Percentiles rank a stretch among this genome's conserved stretches.
These are phyloP conservation scores for Aspergillus uvarum DNA, from an alignment of 2,329 filamentous ascomycete genomes.

Conservation along the genomic window DNA sequence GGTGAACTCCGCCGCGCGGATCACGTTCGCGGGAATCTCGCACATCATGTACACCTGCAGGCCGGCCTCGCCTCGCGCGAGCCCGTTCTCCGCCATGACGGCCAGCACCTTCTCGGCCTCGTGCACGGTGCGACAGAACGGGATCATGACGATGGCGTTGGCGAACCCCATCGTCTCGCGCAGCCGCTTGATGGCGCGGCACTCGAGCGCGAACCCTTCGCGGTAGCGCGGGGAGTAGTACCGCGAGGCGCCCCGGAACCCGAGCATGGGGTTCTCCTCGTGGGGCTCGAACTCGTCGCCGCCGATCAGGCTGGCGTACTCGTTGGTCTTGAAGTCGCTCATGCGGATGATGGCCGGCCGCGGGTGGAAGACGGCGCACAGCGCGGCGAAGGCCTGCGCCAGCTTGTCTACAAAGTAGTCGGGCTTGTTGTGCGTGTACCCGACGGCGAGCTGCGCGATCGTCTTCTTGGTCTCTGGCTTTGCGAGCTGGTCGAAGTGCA, in stretches of 20 bases:
- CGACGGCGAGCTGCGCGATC: slow-evolving; percentile 31
- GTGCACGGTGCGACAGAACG: slow-evolving; percentile 39
- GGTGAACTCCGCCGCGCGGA: slow-evolving; percentile 37
- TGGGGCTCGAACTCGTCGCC: slow-evolving; percentile 41
- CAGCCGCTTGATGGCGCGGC: slow-evolving; percentile 39
- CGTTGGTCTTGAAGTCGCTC: slow-evolving; percentile 47
- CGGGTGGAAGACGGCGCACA: slow-evolving; percentile 42
- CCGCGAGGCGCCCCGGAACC: slow-evolving; percentile 44
- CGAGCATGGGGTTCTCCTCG: slow-evolving; percentile 46
- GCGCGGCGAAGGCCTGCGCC: slow-evolving; percentile 36
- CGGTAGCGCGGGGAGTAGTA: slow-evolving; percentile 43
- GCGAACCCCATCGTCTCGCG: slow-evolving; percentile 40
- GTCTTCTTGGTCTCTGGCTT: slow-evolving; percentile 26
- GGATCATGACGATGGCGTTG: slow-evolving; percentile 42
- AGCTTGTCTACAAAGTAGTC: slow-evolving; percentile 44
- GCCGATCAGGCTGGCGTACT: slow-evolving; percentile 43
- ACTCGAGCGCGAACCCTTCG: slow-evolving; percentile 44
- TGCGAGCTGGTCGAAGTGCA: slow-evolving; percentile 34
- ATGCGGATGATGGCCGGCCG: slow-evolving; percentile 41
- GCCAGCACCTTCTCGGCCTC: slow-evolving; percentile 38
- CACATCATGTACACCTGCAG: slow-evolving; percentile 45
- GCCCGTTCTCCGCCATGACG: slow-evolving; percentile 41
- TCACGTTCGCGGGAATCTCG: slow-evolving; percentile 45
- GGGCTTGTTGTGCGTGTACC: slow-evolving; percentile 34
- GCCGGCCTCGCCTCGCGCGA: slow-evolving; percentile 37